A percentile compares a stretch with the other conserved stretches of the same genome.
phyloP scores from a whole-genome alignment of 2,329 filamentous ascomycete species.

The Amauroascus verrucosus region DNA sequence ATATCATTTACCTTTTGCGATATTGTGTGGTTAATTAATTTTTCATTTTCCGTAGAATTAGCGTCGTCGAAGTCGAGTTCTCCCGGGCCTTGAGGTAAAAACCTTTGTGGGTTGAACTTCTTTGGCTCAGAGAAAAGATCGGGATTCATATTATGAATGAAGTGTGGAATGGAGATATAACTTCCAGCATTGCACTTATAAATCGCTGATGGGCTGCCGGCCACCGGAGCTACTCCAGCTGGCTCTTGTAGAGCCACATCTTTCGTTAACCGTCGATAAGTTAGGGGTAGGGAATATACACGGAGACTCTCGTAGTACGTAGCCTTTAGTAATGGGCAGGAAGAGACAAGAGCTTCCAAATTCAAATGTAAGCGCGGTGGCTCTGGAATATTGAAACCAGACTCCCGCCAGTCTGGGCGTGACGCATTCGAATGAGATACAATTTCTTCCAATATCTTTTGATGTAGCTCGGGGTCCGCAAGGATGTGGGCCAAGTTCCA shows the following conservation, averaged over 20 bases:
- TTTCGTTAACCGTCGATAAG: conserved; percentile 33
- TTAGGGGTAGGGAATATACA: conserved; percentile 35
- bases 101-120: conserved; percentile 37
- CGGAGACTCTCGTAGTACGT: conserved; percentile 40
- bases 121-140: conserved; percentile 33
- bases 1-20: neutral
- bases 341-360: conserved; percentile 31
- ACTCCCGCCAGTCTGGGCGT: conserved; percentile 29
- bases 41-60: neutral
- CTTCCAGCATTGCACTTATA: conserved; percentile 37
- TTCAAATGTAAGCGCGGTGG: conserved; percentile 36
- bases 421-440: conserved; percentile 32
- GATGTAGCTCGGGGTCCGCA: conserved; percentile 31
- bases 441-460: conserved; percentile 39
- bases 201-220: conserved; percentile 24
- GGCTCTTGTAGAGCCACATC: conserved; percentile 34
- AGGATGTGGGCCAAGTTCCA: conserved; percentile 43
- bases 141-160: conserved; percentile 36
- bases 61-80: conserved; percentile 25
- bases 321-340: conserved; percentile 40
- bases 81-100: conserved; percentile 36
- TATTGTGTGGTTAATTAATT: neutral
- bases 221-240: conserved; percentile 28
- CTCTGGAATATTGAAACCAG: conserved; percentile 36
- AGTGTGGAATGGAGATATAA: conserved; percentile 37